These are phyloP conservation scores for Diaporthe longicolla DNA, from an alignment of 2,329 filamentous ascomycete species.

Conservation along the genomic window DNA sequence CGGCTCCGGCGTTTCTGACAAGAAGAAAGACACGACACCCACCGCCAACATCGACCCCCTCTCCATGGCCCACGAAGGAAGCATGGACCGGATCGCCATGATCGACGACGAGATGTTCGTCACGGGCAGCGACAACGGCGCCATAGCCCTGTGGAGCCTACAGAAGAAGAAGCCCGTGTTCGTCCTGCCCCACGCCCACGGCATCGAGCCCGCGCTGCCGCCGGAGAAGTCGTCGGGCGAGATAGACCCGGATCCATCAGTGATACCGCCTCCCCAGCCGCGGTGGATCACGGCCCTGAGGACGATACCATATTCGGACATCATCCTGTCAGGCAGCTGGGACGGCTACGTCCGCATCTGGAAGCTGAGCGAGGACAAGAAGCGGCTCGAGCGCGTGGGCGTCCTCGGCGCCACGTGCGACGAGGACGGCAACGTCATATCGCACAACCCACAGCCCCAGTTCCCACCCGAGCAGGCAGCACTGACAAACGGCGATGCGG, in stretches of 20 bases:
- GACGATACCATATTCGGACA: constrained; percentile 89
- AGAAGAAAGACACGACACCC: constrained; percentile 62
- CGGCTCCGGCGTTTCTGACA: constrained; percentile 61
- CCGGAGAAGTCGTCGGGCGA: constrained; percentile 83
- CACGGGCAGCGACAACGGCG: constrained; percentile 93
- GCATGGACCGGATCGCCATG: constrained; percentile 92
- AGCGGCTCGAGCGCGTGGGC: constrained; percentile 80
- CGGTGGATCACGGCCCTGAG: constrained; percentile 92
- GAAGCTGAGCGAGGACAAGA: constrained; percentile 87
- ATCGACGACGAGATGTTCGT: constrained; percentile 91
- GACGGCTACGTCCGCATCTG: constrained; percentile 90
- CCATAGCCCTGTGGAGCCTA: constrained; percentile 87
- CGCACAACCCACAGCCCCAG: constrained; percentile 40
- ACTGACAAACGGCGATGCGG: constrained; percentile 46
- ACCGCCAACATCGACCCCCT: constrained; percentile 60
- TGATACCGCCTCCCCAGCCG: constrained; percentile 76
- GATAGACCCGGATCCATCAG: constrained; percentile 69
- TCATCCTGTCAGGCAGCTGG: constrained; percentile 94
- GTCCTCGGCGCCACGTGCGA: constrained; percentile 65
- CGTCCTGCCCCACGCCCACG: constrained; percentile 85
- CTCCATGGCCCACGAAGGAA: constrained; percentile 80
- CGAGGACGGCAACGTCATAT: constrained; percentile 41
- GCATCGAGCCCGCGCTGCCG: constrained; percentile 79
- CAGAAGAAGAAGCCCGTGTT: constrained; percentile 96
- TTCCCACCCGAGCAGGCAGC: constrained; percentile 42